Percentiles rank a stretch among this genome's conserved stretches.
These are phyloP conservation scores for Linderina pennispora DNA, from an alignment of 192 early-diverging fungal genomes.

Conservation along the genomic window DNA sequence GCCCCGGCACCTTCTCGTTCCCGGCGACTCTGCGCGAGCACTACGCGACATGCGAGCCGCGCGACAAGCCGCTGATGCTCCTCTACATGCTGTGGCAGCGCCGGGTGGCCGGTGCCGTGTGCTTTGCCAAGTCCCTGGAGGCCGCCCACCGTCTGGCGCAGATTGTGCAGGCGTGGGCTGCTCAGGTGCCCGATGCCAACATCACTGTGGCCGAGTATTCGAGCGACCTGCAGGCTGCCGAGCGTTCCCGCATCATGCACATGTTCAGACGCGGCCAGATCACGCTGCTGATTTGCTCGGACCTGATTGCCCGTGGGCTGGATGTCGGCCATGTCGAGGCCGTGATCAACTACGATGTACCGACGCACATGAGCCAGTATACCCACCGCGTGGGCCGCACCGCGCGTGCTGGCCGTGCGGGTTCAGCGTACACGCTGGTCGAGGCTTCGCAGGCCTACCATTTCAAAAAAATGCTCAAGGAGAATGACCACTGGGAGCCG, in stretches of 20 bases:
- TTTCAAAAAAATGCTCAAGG: slow-evolving; percentile 67
- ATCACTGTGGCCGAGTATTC: slow-evolving; percentile 62
- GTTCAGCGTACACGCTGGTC: slow-evolving; percentile 69
- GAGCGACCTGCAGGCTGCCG: slow-evolving; percentile 58
- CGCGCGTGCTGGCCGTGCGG: slow-evolving; percentile 81
- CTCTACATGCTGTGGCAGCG: slow-evolving; percentile 70
- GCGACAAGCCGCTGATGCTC: slow-evolving; percentile 79
- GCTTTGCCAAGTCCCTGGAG: slow-evolving; percentile 89
- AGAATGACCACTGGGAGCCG: slow-evolving; percentile 54
- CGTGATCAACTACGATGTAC: slow-evolving; percentile 87
- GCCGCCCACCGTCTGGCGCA: slow-evolving; percentile 76
- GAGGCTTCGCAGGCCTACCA: slow-evolving; percentile 60
- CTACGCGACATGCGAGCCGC: slow-evolving; percentile 57
- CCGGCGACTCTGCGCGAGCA: slow-evolving; percentile 64
- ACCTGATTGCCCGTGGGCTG: slow-evolving; percentile 84
- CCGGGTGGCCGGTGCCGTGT: slow-evolving; percentile 57
- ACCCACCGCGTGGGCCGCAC: slow-evolving; percentile 90
- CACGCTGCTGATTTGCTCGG: slow-evolving; percentile 73
- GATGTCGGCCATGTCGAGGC: slow-evolving; percentile 73
- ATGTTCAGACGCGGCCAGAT: slow-evolving; percentile 65
- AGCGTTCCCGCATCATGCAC: slow-evolving; percentile 57
- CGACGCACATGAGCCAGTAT: slow-evolving; percentile 76
- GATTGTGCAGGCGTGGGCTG: slow-evolving; percentile 58
- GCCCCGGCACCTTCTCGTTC: slow-evolving; percentile 33
- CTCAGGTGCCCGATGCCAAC: slow-evolving; percentile 11